Evolutionary conservation across 768 basidiomycete species (phyloP), one percentile per base, ranked within the genome.

Genomic region (Termitomyces sp.): DNA sequence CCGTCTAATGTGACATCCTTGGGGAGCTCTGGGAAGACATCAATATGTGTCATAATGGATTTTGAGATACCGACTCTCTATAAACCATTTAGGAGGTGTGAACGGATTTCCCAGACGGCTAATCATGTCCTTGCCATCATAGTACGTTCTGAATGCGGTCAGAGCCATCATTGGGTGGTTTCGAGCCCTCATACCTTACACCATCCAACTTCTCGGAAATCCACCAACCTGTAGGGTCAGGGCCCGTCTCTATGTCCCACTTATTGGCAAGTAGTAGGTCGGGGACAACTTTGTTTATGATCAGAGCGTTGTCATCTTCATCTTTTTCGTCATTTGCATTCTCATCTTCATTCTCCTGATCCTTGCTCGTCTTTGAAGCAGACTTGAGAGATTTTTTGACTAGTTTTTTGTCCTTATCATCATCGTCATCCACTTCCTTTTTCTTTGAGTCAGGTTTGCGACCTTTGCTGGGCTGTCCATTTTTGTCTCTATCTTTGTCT

Each of bases 171-270:
- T 44, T 34, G 49, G 28, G 46, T 26, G 28, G 14, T 42, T 37
- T n/a, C 11, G 21, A 22, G 30, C 21, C 55, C 26, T 57, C 75
- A n/a, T 57, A 82, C 81, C 82, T 69, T 34, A 84, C 81, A 54
- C 82, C 82, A 65, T 84, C 82, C 47, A 84, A 62, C 62, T 84
- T 83, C 60, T 84, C 82, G 2, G 79, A 81, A 30, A 82, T 75
- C 79, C 79, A 82, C 80, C 80, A 84, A 1, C 80, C 81, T 15
- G 74, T 74, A 1, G 81, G 81, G 61, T 84, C 82, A 19, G 70
- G 69, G 0, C 80, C 80, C 24, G 60, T 77, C 14, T 80, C 79
- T 2, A 81, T 54, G 51, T 83, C 80, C 81, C 80, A 83, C 51
- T 81, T 81, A 57, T 75, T 76, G 0, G 82, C 82, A 0, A 84